Percentiles rank a stretch among this genome's conserved stretches.
These are phyloP conservation scores for Rosa hybrid DNA, from an alignment of 331 rosid genomes.

Conservation along the genomic window DNA sequence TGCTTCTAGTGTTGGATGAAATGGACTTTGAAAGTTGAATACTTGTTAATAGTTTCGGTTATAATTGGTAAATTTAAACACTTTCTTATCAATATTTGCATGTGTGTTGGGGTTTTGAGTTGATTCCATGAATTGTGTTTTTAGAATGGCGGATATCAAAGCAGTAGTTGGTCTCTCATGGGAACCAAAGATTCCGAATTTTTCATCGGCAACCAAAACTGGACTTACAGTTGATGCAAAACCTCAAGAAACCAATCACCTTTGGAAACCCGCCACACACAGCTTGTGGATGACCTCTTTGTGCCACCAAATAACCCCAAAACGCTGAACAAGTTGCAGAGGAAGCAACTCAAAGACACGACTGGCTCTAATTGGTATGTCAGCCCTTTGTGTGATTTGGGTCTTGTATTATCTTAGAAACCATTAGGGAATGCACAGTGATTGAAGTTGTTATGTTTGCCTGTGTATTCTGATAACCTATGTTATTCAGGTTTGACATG, in stretches of 20 bases:
- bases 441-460: background rate
- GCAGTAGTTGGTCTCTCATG: conserved; percentile 62
- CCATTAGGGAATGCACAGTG: too few species aligned
- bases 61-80: too few species aligned
- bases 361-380: conserved; percentile 68
- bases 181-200: conserved; percentile 64
- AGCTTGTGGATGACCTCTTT: conserved; percentile 79
- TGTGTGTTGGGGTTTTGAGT: background rate
- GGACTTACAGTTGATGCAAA: conserved; percentile 26
- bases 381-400: background rate
- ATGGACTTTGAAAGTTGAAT: background rate
- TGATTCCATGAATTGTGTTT: background rate
- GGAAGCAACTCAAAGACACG: conserved; percentile 68
- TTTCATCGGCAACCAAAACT: conserved; percentile 27
- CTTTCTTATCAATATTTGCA: background rate
- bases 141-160: conserved; percentile 47
- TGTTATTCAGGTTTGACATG: conserved; percentile 71
- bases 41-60: background rate
- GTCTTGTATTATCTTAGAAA: background rate
- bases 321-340: conserved; percentile 59
- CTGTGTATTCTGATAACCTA: background rate
- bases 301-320: conserved; percentile 71
- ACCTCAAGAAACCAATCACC: conserved; percentile 27
- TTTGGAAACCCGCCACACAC: conserved; percentile 52
- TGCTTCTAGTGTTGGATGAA: too few species aligned